Base-by-base conservation (phyloP, 257 asterid species). In the Craterostigma plantagineum region DNA sequence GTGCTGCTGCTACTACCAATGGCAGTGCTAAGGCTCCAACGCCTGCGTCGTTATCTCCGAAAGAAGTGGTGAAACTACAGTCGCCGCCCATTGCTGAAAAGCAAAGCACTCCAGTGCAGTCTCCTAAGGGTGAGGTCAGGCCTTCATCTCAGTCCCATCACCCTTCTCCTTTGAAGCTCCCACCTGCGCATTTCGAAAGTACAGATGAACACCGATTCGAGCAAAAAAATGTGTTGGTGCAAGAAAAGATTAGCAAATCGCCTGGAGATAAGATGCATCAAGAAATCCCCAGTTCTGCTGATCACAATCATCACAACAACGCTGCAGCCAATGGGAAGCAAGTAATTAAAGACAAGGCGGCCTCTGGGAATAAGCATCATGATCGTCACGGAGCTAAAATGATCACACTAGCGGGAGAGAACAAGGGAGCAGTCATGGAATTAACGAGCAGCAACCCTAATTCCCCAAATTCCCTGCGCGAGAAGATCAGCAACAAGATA, bases 391-490 rank as follows among this genome's bases (percentile, higher is more conserved):
- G 77, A 6, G 38, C 50, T 58, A 64, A 76, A 10, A 46, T 80
- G 14, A 66, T 84, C 43, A 68, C 85, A 6, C 75, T 80, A 10
- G 73, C 77, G 1, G 96, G 96, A 0, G 85, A 80, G 14, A 84
- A 84, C 65, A 72, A 60, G 62, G 96, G 96, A 6, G 92, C 96
- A 0, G 45, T 75, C 3, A 77, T 84, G 96, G 79, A 74, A 17
- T 33, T 80, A 17, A 64, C 30, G 30, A 23, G 30, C 6, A 23
- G 30, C n/a, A n/a, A n/a, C 35, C 27, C 54, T 23, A 23, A 66
- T 14, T 53, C 64, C 36, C 69, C 30, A 23, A 23, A 23, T 23
- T 23, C 30, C 30, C 30, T 2, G 30, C 30, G 30, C 30, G 30
- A 23, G 30, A 23, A 23, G 30, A 23, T 23, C 30, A 23, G 48